Conservation (phyloP, 148 eudicot genomes). For the Salicornia ramosissima region DNA sequence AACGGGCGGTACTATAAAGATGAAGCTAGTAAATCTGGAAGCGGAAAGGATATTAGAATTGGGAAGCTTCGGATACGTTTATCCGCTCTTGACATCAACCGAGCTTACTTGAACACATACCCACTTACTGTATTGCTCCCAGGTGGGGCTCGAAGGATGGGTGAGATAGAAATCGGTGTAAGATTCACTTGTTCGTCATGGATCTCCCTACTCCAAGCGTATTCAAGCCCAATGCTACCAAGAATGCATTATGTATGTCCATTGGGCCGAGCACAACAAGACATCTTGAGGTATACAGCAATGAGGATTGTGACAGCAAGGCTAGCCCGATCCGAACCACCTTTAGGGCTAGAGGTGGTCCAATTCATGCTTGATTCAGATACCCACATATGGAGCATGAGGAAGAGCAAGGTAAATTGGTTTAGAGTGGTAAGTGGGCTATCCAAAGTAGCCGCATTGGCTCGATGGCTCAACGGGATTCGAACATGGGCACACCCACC, state of each 20-base stretch:
- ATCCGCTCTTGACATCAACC: conserved; percentile 66
- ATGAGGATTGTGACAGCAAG: conserved; percentile 68
- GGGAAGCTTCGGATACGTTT: conserved; percentile 71
- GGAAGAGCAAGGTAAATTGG: conserved; percentile 86
- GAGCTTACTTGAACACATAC: conserved; percentile 53
- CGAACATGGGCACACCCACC: conserved; percentile 75
- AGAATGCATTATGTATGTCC: conserved; percentile 86
- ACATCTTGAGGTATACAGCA: conserved; percentile 65
- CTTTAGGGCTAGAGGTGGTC: conserved; percentile 78
- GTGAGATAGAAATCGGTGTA: conserved; percentile 71
- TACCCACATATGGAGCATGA: conserved; percentile 82
- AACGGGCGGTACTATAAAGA: conserved; percentile 60
- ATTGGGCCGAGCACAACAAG: conserved; percentile 71
- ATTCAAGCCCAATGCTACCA: conserved; percentile 72
- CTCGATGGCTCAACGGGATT: conserved; percentile 58
- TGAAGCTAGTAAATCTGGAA: conserved; percentile 32
- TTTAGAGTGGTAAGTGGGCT: conserved; percentile 63
- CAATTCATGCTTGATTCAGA: conserved; percentile 79
- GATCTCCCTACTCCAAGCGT: conserved; percentile 68
- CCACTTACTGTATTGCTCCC: conserved; percentile 64
- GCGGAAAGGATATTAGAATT: conserved; percentile 47
- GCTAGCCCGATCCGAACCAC: conserved; percentile 73
- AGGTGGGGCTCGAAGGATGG: conserved; percentile 65
- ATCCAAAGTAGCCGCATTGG: conserved; percentile 53
- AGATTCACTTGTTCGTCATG: conserved; percentile 78